A percentile compares a stretch with the other conserved stretches of the same genome.
phyloP scores from a whole-genome alignment of 2,329 filamentous ascomycete genomes.

The Botrytis hyacinthi region DNA sequence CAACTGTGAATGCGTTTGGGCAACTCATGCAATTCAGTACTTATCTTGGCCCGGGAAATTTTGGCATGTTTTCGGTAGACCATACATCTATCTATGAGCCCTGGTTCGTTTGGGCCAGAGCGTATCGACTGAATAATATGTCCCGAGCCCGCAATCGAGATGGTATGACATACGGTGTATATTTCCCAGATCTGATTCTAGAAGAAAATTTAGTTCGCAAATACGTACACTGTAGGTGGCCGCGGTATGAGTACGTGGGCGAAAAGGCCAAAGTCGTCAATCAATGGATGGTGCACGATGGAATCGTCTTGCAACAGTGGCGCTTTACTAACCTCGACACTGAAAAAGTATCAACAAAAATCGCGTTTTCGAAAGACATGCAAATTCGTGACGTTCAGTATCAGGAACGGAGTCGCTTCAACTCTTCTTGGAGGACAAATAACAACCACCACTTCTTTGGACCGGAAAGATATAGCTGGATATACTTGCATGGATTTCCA shows the following conservation, averaged over 20 bases:
- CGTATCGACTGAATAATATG: fast-evolving
- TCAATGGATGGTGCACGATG: background rate
- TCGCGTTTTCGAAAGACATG: background rate
- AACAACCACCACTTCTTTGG: background rate
- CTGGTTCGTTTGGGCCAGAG: fast-evolving
- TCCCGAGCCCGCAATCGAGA: background rate
- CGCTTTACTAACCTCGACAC: background rate
- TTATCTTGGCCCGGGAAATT: background rate
- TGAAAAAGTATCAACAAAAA: background rate
- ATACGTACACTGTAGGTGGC: background rate
- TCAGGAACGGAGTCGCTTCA: fast-evolving
- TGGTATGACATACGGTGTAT: fast-evolving
- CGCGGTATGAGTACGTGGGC: background rate
- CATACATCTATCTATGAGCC: fast-evolving
- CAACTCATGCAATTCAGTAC: background rate
- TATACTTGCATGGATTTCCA: background rate
- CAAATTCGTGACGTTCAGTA: fast-evolving
- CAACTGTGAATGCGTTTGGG: background rate
- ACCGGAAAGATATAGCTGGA: background rate
- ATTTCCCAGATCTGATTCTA: background rate
- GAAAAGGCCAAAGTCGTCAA: background rate
- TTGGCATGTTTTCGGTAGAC: background rate
- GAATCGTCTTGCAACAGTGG: background rate
- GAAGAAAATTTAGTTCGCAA: background rate
- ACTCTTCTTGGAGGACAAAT: fast-evolving